Conservation (phyloP, 2,329 filamentous ascomycete genomes). For the Beauveria medogensis region DNA sequence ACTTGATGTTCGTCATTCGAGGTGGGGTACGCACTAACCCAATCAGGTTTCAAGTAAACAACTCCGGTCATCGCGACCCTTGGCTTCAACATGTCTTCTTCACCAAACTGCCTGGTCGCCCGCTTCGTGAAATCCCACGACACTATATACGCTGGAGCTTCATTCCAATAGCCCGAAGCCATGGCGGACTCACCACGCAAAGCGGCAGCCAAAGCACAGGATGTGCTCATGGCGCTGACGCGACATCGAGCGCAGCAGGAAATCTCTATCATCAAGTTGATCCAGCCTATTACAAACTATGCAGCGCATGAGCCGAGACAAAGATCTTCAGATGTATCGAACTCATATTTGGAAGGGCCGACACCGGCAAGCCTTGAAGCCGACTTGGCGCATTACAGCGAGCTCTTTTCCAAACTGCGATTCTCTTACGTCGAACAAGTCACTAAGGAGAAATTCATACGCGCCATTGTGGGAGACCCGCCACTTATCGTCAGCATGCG, state of each 20-base stretch:
- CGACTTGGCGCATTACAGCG: conserved; percentile 84
- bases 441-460: conserved; percentile 95
- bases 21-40: conserved; percentile 17
- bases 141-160: not conserved
- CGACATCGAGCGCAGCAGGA: conserved; percentile 50
- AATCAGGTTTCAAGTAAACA: conserved; percentile 34
- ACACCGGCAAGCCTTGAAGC: conserved; percentile 72
- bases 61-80: not conserved
- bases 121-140: too few species aligned
- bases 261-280: conserved; percentile 68
- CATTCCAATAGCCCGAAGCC: not conserved
- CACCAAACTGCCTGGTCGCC: not conserved
- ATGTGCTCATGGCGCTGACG: conserved; percentile 41
- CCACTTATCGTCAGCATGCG: conserved; percentile 74
- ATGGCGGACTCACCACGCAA: conserved; percentile 18
- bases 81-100: not conserved
- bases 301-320: conserved; percentile 31
- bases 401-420: conserved; percentile 90
- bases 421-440: conserved; percentile 98
- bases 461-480: conserved; percentile 83
- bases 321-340: conserved; percentile 66
- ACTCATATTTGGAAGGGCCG: conserved; percentile 53
- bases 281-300: conserved; percentile 60
- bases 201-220: conserved; percentile 21
- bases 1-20: not conserved